Evolutionary conservation across 306 rosid species (phyloP), one percentile per base, ranked within the genome.

Genomic region (Clitoria ternatea): DNA sequence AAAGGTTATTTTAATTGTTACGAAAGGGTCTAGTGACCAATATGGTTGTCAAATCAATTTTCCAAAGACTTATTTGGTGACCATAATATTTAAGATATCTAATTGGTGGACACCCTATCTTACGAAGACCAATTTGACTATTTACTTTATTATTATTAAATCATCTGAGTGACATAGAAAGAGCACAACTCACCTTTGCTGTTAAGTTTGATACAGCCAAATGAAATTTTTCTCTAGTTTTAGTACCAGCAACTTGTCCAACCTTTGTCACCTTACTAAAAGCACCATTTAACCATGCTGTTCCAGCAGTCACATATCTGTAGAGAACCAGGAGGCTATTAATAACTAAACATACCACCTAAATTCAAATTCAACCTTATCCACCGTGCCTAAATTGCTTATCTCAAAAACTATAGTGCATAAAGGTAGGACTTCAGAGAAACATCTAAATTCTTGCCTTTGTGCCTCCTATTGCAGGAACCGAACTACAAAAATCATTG

Each of bases 201-300:
- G 87, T 77, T 77, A 94, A 75, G 88, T 94, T 94, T 55, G 98
- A 84, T 69, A 94, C 86, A 14, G 96, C 97, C 72, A 82, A 20
- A 66, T 87, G 79, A 80, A 90, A 89, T 77, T 85, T 94, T 43
- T 89, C 98, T 86, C 98, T 87, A 23, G 97, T 94, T 83, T 89
- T 94, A 9, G 97, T 49, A 53, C 97, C 80, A 2, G 98, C 97
- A 61, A 77, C 89, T 26, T 90, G 92, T 36, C 98, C 97, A 2
- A 84, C 99, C 84, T 79, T 90, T 17, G 96, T 87, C 70, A 89
- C 96, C 81, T 85, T 91, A 66, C 84, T 79, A 68, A 94, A 94
- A 65, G 99, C 97, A 63, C 96, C 97, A 73, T 87, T 94, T 60
- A 94, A 72, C 99, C 99, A 94, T 6, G 97, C 64, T 40, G 96